A percentile compares a stretch with the other conserved stretches of the same genome.
Conservation (phyloP, 306 rosid genomes). For the Sphenostylis stenocarpa region DNA sequence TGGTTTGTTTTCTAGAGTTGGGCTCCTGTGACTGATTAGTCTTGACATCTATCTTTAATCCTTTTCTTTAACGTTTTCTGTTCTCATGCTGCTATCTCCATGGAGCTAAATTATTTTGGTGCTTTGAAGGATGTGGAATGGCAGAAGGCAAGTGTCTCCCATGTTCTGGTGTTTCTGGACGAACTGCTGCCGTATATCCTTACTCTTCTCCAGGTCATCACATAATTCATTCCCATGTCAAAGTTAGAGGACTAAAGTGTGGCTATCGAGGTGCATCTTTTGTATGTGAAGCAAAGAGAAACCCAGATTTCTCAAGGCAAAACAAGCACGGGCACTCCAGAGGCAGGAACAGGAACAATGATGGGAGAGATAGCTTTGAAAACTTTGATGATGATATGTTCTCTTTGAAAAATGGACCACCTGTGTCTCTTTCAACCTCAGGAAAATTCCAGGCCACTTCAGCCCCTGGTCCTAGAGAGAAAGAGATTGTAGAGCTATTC, state of each 20-base stretch:
- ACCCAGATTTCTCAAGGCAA: conserved; percentile 80
- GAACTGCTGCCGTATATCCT: conserved; percentile 48
- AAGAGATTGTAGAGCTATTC: conserved; percentile 93
- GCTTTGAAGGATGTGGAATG: conserved; percentile 60
- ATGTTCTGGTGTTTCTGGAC: conserved; percentile 61
- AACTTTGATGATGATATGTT: conserved; percentile 69
- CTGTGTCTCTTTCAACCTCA: conserved; percentile 54
- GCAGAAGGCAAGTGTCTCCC: conserved; percentile 66
- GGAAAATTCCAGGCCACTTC: conserved; percentile 72
- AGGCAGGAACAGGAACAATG: conserved; percentile 67
- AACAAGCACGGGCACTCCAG: conserved; percentile 61
- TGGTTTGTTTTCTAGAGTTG: conserved; percentile 13
- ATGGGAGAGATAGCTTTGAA: conserved; percentile 67
- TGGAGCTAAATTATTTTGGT: conserved; percentile 12
- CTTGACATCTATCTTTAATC: not conserved
- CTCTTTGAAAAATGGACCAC: conserved; percentile 76
- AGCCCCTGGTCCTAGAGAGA: conserved; percentile 91
- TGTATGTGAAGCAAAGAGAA: conserved; percentile 68
- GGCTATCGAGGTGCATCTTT: conserved; percentile 47
- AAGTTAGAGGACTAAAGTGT: conserved; percentile 46
- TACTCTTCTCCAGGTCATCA: conserved; percentile 44
- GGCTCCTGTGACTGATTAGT: not conserved
- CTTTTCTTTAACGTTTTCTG: not conserved
- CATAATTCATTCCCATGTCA: conserved; percentile 50
- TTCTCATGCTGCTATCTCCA: not conserved